Base-by-base conservation (phyloP, 202 grass and related monocot species). In the Schoenoplectus triqueter region DNA sequence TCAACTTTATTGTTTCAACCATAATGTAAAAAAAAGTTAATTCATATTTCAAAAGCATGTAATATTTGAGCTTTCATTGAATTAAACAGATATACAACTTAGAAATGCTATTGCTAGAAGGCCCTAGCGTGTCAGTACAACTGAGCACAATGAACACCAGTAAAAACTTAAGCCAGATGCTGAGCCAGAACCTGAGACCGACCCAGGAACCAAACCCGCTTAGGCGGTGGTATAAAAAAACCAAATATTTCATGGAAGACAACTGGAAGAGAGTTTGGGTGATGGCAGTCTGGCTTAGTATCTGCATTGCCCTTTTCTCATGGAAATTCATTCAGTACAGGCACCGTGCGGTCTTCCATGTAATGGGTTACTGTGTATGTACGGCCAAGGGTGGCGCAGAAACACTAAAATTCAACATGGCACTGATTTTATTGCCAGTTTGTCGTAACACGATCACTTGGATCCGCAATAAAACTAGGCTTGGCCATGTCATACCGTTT, bases 341-440 rank as follows among this genome's bases (percentile, higher is more conserved):
- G 0, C 64, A 7, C 0, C 92, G 88, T 4, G 87, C 75, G 10
- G 91, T 90, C 19, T 98, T 87, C 81, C 1, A 92, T 7, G 86
- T 93, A 45, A 98, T 98, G 93, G 95, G 95, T 20, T 98, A 95
- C 84, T 98, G 95, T 82, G 92, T 98, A 50, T 98, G 95, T 86
- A 85, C 89, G 8, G 92, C 95, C 46, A 98, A 93, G 78, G 95
- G 92, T 68, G 95, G 87, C 64, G 92, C 95, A 31, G 92, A 98
- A 87, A 93, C 91, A 66, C 88, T 95, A 67, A 98, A 98, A 87
- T 98, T 98, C 85, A 98, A 98, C 87, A 98, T 98, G 95, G 95
- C 95, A 7, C 84, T 98, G 44, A 89, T 92, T 87, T 86, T 98
- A n/a, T 88, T 98, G 14, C 95, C 95, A 0, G 89, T 98, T 0